Evolutionary conservation across 345 rosid genomes (phyloP).

Genomic region (Populus euphratica): DNA sequence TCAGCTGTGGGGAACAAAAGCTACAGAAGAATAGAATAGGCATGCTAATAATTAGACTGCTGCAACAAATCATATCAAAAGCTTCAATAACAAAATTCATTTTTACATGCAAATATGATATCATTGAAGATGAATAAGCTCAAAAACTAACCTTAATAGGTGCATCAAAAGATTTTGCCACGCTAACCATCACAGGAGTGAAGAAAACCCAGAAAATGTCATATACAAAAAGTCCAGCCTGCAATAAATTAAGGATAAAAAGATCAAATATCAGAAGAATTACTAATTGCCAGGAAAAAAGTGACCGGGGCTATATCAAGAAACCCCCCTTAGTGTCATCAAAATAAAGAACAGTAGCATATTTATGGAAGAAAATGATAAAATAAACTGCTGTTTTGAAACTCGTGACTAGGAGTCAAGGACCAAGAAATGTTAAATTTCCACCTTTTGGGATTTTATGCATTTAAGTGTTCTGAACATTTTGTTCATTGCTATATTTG

Average conservation of each 20-base stretch:
- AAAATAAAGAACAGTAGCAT: neutral
- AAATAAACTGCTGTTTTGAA: neutral
- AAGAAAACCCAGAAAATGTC: constrained; percentile 99
- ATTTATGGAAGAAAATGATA: neutral
- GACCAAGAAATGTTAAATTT: neutral
- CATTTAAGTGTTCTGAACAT: neutral
- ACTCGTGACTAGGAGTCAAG: neutral
- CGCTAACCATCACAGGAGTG: constrained; percentile 99
- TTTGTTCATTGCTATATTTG: neutral
- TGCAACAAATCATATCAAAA: neutral
- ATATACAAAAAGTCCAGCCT: constrained; percentile 96
- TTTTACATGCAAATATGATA: neutral
- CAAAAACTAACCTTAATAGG: constrained; percentile 84
- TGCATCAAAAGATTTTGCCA: constrained; percentile 98
- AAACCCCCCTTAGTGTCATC: neutral
- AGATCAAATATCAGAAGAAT: neutral
- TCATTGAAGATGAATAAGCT: neutral
- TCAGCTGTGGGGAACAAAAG: constrained; percentile 92
- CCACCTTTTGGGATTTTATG: neutral
- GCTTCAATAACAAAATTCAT: neutral
- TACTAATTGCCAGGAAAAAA: neutral
- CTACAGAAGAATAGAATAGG: constrained; percentile 34
- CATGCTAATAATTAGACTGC: neutral
- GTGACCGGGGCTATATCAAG: neutral
- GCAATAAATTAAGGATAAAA: constrained; percentile 12